Conservation (phyloP, 2,329 filamentous ascomycete species). For the Alternaria triticimaculans region DNA sequence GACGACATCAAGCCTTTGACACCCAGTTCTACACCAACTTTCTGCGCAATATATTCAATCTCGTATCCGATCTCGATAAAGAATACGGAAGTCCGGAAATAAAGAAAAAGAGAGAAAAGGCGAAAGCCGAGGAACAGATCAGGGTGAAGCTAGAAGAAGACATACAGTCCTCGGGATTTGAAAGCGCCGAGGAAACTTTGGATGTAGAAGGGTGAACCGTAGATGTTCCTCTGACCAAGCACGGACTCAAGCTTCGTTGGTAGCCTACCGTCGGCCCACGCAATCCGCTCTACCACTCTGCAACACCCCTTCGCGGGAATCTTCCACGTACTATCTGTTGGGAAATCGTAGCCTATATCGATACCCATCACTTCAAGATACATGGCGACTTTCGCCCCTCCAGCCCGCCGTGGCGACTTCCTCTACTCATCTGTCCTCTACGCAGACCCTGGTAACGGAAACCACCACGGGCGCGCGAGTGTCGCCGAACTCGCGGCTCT, state of each 20-base stretch:
- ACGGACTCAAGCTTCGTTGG: background rate
- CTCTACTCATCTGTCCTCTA: constrained; percentile 39
- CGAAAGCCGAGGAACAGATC: background rate
- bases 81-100: background rate
- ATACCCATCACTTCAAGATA: background rate
- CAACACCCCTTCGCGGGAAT: background rate
- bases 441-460: constrained; percentile 40
- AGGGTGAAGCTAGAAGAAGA: background rate
- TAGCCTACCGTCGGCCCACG: background rate
- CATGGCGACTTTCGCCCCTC: constrained; percentile 38
- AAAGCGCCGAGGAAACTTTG: background rate
- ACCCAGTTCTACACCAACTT: background rate
- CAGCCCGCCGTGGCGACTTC: constrained; percentile 35
- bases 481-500: constrained; percentile 38
- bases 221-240: background rate
- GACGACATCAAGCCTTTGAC: background rate
- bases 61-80: background rate
- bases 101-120: background rate
- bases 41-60: background rate
- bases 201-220: background rate
- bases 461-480: constrained; percentile 40
- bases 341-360: background rate
- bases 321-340: background rate
- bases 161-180: background rate
- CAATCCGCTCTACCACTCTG: background rate